phyloP scores from a whole-genome alignment of 345 rosid species.

The Melastoma malabathricum region DNA sequence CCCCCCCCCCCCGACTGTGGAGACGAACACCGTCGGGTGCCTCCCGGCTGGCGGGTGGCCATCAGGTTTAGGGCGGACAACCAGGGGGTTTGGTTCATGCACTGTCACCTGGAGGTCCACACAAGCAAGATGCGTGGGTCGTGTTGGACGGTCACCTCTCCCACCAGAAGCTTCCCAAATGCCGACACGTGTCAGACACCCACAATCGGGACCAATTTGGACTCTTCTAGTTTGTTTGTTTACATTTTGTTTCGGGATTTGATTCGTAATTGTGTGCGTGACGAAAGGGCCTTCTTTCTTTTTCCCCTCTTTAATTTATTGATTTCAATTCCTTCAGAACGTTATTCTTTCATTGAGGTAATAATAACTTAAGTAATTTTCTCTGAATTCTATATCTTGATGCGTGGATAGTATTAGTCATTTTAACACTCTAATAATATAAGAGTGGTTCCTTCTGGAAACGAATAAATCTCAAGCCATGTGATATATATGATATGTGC shows the following conservation, averaged over 20 bases:
- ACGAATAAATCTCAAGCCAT: too few species aligned
- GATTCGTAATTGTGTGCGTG: too few species aligned
- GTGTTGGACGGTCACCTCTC: constrained; percentile 58
- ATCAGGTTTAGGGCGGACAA: constrained; percentile 59
- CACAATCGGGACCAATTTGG: constrained; percentile 7
- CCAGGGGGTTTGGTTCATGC: constrained; percentile 75
- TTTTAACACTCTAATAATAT: too few species aligned
- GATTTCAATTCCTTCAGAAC: too few species aligned
- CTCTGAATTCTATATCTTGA: too few species aligned
- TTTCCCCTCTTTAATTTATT: not conserved
- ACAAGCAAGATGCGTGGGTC: constrained; percentile 61
- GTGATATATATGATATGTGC: too few species aligned
- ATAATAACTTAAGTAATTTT: too few species aligned
- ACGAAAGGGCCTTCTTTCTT: not conserved
- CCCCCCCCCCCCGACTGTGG: too few species aligned
- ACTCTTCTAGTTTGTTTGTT: not conserved
- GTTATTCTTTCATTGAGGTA: too few species aligned
- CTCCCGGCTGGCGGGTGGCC: constrained; percentile 61
- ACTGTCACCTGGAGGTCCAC: constrained; percentile 68
- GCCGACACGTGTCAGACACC: constrained; percentile 17
- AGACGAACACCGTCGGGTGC: constrained; percentile 58
- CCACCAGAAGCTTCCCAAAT: constrained; percentile 49
- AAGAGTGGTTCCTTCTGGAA: too few species aligned
- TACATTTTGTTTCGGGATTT: not conserved
- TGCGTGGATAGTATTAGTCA: too few species aligned